phyloP scores from a whole-genome alignment of 78 protist species.

The Mastigamoeba balamuthi region DNA sequence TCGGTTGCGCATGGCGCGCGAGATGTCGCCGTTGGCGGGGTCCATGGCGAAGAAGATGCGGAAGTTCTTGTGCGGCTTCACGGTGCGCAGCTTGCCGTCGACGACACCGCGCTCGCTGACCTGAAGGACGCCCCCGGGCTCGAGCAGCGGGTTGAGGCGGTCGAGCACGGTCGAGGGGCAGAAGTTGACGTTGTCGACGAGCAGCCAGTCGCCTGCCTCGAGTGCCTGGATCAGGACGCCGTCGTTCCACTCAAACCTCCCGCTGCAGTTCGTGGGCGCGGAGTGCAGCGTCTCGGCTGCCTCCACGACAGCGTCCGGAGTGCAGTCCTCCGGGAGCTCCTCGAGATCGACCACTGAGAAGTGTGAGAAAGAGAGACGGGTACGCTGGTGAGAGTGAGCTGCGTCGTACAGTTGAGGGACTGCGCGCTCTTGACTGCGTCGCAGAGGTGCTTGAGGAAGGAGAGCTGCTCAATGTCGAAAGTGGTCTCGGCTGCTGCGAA shows the following conservation, averaged over 20 bases:
- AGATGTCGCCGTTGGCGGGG: conserved; percentile 87
- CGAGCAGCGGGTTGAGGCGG: conserved; percentile 96
- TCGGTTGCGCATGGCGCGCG: conserved; percentile 98
- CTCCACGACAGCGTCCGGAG: too few relatives aligned
- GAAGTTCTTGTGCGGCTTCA: conserved; percentile 77
- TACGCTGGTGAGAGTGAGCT: too few relatives aligned
- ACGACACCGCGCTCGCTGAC: conserved; percentile 88
- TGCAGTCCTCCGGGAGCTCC: too few relatives aligned
- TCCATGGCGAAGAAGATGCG: conserved; percentile 86
- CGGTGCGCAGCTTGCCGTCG: conserved; percentile 51
- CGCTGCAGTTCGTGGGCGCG: too few relatives aligned
- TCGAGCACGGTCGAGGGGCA: conserved; percentile 97
- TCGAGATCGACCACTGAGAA: too few relatives aligned
- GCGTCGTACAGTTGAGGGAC: too few relatives aligned
- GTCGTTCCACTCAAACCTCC: conserved; percentile 94
- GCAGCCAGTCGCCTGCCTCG: conserved; percentile 91
- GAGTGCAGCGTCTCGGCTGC: too few relatives aligned
- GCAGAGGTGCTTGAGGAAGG: conserved; percentile 6
- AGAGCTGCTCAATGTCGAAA: conserved; percentile 7
- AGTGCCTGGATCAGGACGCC: conserved; percentile 78
- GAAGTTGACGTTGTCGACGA: conserved; percentile 92
- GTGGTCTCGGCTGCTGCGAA: too few relatives aligned
- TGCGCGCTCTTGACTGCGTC: conserved; percentile 11
- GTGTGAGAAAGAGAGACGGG: too few relatives aligned
- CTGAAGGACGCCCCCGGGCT: conserved; percentile 80